These are phyloP conservation scores for Saccharomycopsis sp. DNA, from an alignment of 805 yeast species.

Conservation along the genomic window DNA sequence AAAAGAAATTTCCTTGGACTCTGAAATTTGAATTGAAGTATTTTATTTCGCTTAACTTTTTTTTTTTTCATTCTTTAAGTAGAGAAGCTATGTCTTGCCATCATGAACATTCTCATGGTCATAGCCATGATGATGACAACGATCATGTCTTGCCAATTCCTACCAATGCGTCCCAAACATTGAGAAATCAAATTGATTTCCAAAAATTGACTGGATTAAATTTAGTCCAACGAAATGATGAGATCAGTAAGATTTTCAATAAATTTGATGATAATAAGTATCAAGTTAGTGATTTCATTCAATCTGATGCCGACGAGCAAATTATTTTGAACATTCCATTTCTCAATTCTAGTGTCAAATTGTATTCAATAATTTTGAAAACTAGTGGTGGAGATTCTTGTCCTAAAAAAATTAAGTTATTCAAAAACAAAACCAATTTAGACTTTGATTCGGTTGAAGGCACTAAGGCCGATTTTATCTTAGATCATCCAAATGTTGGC, in stretches of 20 bases:
- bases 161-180: conserved; percentile 62
- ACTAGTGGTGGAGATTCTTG: conserved; percentile 54
- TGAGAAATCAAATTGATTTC: conserved; percentile 53
- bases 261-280: conserved; percentile 41
- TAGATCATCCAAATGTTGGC: conserved; percentile 65
- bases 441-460: conserved; percentile 62
- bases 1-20: not conserved
- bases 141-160: conserved; percentile 55
- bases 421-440: conserved; percentile 60
- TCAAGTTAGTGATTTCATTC: conserved; percentile 37
- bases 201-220: conserved; percentile 59
- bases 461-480: conserved; percentile 40
- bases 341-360: conserved; percentile 54
- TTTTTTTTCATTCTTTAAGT: not conserved
- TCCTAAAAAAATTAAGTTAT: conserved; percentile 63
- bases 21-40: too few species aligned
- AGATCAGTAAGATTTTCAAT: conserved; percentile 42
- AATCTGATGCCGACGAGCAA: conserved; percentile 73
- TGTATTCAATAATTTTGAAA: conserved; percentile 67
- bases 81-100: conserved; percentile 26
- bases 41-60: not conserved
- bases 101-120: conserved; percentile 29
- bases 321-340: conserved; percentile 74
- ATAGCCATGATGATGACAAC: conserved; percentile 31
- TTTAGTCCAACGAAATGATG: conserved; percentile 44